Evolutionary conservation across 495 filamentous ascomycete species (phyloP).

Genomic region (Thozetella sp.): DNA sequence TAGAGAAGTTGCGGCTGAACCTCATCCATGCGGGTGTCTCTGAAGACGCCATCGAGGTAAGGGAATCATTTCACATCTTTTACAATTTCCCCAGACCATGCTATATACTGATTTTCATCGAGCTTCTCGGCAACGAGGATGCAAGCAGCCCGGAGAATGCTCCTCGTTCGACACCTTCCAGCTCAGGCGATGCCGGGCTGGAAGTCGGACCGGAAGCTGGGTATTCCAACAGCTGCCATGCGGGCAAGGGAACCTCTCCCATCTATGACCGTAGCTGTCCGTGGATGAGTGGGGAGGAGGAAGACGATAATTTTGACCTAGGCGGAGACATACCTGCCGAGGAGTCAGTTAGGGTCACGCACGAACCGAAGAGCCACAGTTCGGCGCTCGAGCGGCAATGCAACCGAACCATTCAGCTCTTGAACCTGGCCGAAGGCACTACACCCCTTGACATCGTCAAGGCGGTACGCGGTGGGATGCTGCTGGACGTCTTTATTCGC

Average conservation of each 20-base stretch:
- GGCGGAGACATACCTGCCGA: slow-evolving; percentile 19
- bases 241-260: too few relatives aligned
- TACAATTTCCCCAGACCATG: too few relatives aligned
- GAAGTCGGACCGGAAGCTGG: too few relatives aligned
- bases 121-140: slow-evolving; percentile 58
- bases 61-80: too few relatives aligned
- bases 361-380: slow-evolving; percentile 16
- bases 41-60: slow-evolving; percentile 61
- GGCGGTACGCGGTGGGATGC: slow-evolving; percentile 67
- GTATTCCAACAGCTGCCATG: too few relatives aligned
- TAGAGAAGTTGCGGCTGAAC: slow-evolving; percentile 64
- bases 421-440: slow-evolving; percentile 62
- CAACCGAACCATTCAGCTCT: slow-evolving; percentile 64
- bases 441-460: slow-evolving; percentile 68
- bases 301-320: slow-evolving; percentile 16
- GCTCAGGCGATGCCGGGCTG: too few relatives aligned
- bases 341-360: slow-evolving; percentile 15
- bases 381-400: slow-evolving; percentile 38
- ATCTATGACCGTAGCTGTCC: too few relatives aligned
- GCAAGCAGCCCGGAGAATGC: slow-evolving; percentile 15
- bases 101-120: slow-evolving; percentile 16
- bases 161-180: slow-evolving; percentile 1
- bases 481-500: slow-evolving; percentile 71
- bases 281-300: too few relatives aligned
- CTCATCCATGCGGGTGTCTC: slow-evolving; percentile 65